Evolutionary conservation across 257 asterid species (phyloP), one percentile per base, ranked within the genome.

Genomic region (Salvia splendens): DNA sequence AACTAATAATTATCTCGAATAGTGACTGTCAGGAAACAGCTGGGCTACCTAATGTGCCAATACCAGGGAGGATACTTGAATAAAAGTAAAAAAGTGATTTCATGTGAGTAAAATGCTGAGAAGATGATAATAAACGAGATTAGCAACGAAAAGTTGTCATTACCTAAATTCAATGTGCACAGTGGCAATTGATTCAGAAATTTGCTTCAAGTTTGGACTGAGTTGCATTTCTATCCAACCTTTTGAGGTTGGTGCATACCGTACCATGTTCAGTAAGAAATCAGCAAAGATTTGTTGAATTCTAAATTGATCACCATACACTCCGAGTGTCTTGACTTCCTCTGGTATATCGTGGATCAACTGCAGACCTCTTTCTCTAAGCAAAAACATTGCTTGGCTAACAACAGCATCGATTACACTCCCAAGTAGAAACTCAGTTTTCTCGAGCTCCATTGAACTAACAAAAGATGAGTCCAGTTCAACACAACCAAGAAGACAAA

Each of bases 151-250:
- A 4, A 2, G 50, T 12, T 52, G 20, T 24, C 30, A 24, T 64
- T 78, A 92, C 98, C 96, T 89, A 61, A 89, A 82, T 56, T 89
- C 96, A 40, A 84, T 76, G 56, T 86, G 97, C 55, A 78, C 83
- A 5, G 65, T 7, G 30, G 82, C 72, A 51, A 66, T 68, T 76
- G 82, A 87, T 41, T 78, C 84, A 9, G 95, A 75, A 56, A 76
- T 74, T 67, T 78, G 86, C 81, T 81, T 87, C 54, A 87, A 54
- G 79, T 79, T 89, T 38, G 95, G 92, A 47, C 77, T 82, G 52
- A 92, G 86, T 68, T 86, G 92, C 79, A 89, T 81, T 80, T 89
- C 95, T 12, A 92, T 88, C 98, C 98, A 92, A 61, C 98, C 97
- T 5, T 78, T 86, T 2, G 95, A 87, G 57, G 93, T 77, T 16